Evolutionary conservation across 2,329 filamentous ascomycete species (phyloP).

Genomic region (Bipolaris sorokiniana): DNA sequence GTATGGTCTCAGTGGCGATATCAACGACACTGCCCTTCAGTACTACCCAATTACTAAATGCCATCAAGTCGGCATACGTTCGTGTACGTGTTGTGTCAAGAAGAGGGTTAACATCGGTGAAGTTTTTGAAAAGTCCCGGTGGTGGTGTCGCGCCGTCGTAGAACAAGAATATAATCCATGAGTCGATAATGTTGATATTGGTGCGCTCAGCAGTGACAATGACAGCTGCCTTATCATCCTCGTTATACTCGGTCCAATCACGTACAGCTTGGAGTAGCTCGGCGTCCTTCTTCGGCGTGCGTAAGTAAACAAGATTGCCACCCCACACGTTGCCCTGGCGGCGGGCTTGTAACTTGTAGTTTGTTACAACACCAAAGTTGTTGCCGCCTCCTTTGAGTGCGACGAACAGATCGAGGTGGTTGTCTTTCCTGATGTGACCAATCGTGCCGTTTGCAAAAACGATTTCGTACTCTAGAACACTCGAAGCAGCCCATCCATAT

Average conservation of each 20-base stretch:
- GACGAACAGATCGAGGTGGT: conserved; percentile 46
- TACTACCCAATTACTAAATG: conserved; percentile 53
- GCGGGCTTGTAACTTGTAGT: conserved; percentile 33
- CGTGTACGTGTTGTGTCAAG: conserved; percentile 57
- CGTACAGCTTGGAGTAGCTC: conserved; percentile 56
- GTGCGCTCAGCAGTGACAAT: conserved; percentile 40
- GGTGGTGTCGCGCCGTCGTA: conserved; percentile 53
- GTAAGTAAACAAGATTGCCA: conserved; percentile 54
- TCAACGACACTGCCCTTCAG: conserved; percentile 43
- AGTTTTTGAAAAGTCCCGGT: conserved; percentile 61
- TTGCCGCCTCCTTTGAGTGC: conserved; percentile 48
- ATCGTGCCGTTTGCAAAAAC: conserved; percentile 56
- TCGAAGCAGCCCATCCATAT: conserved; percentile 57
- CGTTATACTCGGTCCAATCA: conserved; percentile 63
- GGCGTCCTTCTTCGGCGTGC: conserved; percentile 44
- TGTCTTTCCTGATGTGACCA: conserved; percentile 26
- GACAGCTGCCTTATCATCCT: conserved; percentile 47
- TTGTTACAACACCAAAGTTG: conserved; percentile 51
- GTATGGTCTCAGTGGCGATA: conserved; percentile 45
- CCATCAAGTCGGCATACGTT: conserved; percentile 57
- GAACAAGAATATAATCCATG: conserved; percentile 43
- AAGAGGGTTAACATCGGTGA: conserved; percentile 56
- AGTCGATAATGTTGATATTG: conserved; percentile 37
- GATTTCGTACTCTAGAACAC: conserved; percentile 52
- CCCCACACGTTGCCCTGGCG: conserved; percentile 52